Evolutionary conservation across 805 yeast species (phyloP), one percentile per base, ranked within the genome.

Genomic region (Metschnikowia koreensis): DNA sequence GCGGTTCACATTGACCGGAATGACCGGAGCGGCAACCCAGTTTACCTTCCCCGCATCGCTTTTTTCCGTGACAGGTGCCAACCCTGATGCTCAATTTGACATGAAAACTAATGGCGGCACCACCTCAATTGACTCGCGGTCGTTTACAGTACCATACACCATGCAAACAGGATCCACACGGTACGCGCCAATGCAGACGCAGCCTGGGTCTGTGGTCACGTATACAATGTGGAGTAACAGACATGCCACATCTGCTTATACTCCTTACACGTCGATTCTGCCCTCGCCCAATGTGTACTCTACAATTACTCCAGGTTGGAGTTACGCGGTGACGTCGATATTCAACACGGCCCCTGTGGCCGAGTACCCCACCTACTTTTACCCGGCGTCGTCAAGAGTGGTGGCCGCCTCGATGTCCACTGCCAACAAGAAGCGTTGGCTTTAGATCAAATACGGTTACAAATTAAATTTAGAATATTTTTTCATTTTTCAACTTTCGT

Each of bases 101-200:
- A 60, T 55, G 28, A 55, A n/a, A n/a, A n/a, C 62, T 11, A 62
- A 53, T 3, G 53, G 46, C n/a, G 59, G 66, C 2, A 57, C 58
- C 7, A 50, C 54, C 7, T 12, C 68, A 11, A 41, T 67, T 39
- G 57, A 70, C 59, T 62, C 75, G 1, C 68, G 66, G 11, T 84
- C 90, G 2, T 86, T 86, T 66, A 65, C 84, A 2, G 71, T 91
- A 7, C 79, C 96, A 1, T 93, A 92, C 70, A 80, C 89, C 2
- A 56, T 60, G 60, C 98, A 93, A 71, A 86, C 94, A 0, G 97
- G 97, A 31, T 68, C 60, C 17, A 81, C 88, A 9, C 80, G 92
- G 60, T 89, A 71, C 67, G 97, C 98, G 1, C 97, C 97, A 48
- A 89, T 91, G 97, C 97, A 92, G 71, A 66, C 76, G 53, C 97